phyloP scores from a whole-genome alignment of 441 rosid species.

The Erodium moschatum region DNA sequence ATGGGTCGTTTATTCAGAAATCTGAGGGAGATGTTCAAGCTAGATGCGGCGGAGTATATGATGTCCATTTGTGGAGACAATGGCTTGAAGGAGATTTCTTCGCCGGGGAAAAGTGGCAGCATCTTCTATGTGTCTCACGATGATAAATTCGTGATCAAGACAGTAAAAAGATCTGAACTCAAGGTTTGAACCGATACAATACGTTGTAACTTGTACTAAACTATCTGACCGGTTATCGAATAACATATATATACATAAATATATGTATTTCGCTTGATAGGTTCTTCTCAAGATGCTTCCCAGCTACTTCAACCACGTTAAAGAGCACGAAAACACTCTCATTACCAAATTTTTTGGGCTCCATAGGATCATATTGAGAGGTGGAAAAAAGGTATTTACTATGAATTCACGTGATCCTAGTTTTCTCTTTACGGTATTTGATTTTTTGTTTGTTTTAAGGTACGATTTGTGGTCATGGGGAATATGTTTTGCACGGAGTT shows the following conservation, averaged over 20 bases:
- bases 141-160: constrained; percentile 42
- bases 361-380: constrained; percentile 60
- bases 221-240: not conserved
- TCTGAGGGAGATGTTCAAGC: constrained; percentile 90
- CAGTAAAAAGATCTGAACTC: constrained; percentile 47
- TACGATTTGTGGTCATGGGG: constrained; percentile 96
- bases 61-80: constrained; percentile 99
- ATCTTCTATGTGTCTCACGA: constrained; percentile 86
- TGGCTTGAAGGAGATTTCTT: constrained; percentile 70
- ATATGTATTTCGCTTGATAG: constrained; percentile 33
- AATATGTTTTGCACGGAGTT: constrained; percentile 98
- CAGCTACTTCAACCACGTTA: constrained; percentile 62
- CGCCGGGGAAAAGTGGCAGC: constrained; percentile 98
- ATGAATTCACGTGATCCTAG: constrained; percentile 6
- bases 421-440: constrained; percentile 9
- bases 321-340: constrained; percentile 73
- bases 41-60: constrained; percentile 99
- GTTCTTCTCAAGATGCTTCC: constrained; percentile 80
- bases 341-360: constrained; percentile 88
- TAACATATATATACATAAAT: not conserved
- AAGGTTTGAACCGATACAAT: constrained; percentile 44
- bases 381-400: constrained; percentile 67
- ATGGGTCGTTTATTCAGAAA: constrained; percentile 38
- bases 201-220: not conserved
- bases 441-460: constrained; percentile 35